Conservation (phyloP, 2,329 filamentous ascomycete genomes). For the Penicillium digitatum region DNA sequence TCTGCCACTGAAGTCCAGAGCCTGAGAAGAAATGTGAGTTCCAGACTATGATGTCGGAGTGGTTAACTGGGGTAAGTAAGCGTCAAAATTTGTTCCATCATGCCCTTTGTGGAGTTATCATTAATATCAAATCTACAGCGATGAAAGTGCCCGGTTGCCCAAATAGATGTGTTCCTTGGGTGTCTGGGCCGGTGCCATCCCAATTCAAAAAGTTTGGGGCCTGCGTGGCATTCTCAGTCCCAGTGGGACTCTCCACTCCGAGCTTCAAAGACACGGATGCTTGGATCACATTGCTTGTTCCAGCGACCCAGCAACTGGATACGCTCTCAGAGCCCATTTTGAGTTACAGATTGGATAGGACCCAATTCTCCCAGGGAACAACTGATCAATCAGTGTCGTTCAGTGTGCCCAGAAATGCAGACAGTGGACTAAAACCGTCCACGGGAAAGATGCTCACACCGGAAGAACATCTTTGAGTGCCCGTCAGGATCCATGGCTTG, state of each 20-base stretch:
- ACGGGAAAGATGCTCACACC: conserved; percentile 65
- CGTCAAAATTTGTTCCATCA: conserved; percentile 40
- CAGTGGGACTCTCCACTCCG: conserved; percentile 55
- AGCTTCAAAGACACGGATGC: conserved; percentile 65
- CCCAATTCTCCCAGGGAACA: conserved; percentile 60
- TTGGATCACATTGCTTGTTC: conserved; percentile 55
- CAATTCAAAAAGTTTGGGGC: conserved; percentile 57
- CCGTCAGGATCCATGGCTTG: conserved; percentile 61
- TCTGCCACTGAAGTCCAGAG: conserved; percentile 58
- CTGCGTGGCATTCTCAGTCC: conserved; percentile 56
- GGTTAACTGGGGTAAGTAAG: conserved; percentile 56
- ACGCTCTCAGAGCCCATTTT: conserved; percentile 69
- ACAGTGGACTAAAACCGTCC: conserved; percentile 62
- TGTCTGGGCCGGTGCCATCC: conserved; percentile 65
- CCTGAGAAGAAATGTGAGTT: conserved; percentile 61
- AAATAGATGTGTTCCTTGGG: conserved; percentile 68
- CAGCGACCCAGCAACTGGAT: conserved; percentile 40
- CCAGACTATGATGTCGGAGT: conserved; percentile 66
- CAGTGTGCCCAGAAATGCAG: conserved; percentile 65
- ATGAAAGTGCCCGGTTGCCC: conserved; percentile 74
- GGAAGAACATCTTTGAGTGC: conserved; percentile 63
- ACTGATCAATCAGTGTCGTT: conserved; percentile 62
- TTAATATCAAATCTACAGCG: conserved; percentile 43
- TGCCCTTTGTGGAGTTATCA: not conserved
- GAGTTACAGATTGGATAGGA: conserved; percentile 80